These are phyloP conservation scores for Turnera subulata DNA, from an alignment of 345 rosid species.

Conservation along the genomic window DNA sequence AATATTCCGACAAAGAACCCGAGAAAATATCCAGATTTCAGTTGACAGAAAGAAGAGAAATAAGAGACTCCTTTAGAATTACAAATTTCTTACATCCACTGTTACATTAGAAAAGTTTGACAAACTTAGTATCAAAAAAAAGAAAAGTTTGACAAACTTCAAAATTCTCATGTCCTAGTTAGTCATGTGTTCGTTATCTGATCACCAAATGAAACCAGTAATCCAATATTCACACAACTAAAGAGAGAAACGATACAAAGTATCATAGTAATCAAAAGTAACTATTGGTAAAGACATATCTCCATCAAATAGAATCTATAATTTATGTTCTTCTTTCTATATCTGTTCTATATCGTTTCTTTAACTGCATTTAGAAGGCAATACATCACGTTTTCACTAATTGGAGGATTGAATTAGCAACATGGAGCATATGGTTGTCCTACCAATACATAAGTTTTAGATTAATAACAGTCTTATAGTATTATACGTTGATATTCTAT, in stretches of 20 bases:
- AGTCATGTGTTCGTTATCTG: too few relatives aligned
- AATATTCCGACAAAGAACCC: not conserved
- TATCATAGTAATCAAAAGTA: not conserved
- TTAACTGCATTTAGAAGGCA: not conserved
- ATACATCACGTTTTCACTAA: constrained; percentile 4
- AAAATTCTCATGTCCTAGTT: too few relatives aligned
- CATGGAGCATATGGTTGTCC: not conserved
- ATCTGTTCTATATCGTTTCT: not conserved
- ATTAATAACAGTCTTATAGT: too few relatives aligned
- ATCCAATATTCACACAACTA: not conserved
- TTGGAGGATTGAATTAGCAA: not conserved
- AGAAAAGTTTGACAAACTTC: too few relatives aligned
- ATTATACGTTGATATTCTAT: too few relatives aligned
- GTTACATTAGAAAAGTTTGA: too few relatives aligned
- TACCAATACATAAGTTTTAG: too few relatives aligned
- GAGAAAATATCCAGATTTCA: too few relatives aligned
- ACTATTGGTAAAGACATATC: not conserved
- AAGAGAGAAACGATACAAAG: not conserved
- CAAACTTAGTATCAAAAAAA: too few relatives aligned
- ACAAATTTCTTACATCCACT: too few relatives aligned
- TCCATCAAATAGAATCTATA: not conserved
- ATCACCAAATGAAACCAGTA: not conserved
- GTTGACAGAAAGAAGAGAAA: too few relatives aligned
- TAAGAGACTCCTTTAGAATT: too few relatives aligned
- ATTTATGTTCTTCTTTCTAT: not conserved